Percentiles rank a stretch among this genome's conserved stretches.
phyloP scores from a whole-genome alignment of 2,329 filamentous ascomycete species.

The Penicillium brasilianum region DNA sequence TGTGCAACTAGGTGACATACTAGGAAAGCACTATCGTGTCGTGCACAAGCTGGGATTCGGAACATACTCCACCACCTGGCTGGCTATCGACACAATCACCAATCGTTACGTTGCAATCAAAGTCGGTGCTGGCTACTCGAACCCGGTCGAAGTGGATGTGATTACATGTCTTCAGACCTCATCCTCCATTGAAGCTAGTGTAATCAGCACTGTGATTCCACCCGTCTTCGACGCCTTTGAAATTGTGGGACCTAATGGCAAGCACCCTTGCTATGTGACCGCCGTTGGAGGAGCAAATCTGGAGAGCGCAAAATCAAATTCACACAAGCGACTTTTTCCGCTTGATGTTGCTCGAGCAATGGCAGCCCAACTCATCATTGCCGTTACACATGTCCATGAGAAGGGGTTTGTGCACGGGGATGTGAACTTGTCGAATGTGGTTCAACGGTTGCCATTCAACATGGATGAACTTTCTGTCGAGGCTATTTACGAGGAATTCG shows the following conservation, averaged over 20 bases:
- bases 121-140: not conserved
- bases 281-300: slow-evolving; percentile 27
- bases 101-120: slow-evolving; percentile 2
- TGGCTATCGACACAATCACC: not conserved
- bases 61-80: slow-evolving; percentile 3
- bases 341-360: slow-evolving; percentile 32
- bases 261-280: slow-evolving; percentile 33
- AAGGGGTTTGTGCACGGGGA: slow-evolving; percentile 37
- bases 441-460: slow-evolving; percentile 24
- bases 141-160: slow-evolving; percentile 24
- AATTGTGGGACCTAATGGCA: slow-evolving; percentile 27
- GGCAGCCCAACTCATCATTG: slow-evolving; percentile 37
- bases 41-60: slow-evolving; percentile 11
- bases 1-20: too few relatives aligned
- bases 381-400: slow-evolving; percentile 38
- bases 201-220: slow-evolving; percentile 13
- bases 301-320: slow-evolving; percentile 24
- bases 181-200: slow-evolving; percentile 5
- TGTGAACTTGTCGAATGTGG: slow-evolving; percentile 34
- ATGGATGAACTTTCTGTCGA: slow-evolving; percentile 29
- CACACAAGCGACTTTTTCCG: slow-evolving; percentile 32
- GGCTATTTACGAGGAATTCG: slow-evolving; percentile 28
- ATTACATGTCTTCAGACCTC: slow-evolving; percentile 33
- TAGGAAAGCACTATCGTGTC: not conserved
- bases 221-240: slow-evolving; percentile 21